phyloP scores from a whole-genome alignment of 148 eudicot species.

The Dianthus caryophyllus region DNA sequence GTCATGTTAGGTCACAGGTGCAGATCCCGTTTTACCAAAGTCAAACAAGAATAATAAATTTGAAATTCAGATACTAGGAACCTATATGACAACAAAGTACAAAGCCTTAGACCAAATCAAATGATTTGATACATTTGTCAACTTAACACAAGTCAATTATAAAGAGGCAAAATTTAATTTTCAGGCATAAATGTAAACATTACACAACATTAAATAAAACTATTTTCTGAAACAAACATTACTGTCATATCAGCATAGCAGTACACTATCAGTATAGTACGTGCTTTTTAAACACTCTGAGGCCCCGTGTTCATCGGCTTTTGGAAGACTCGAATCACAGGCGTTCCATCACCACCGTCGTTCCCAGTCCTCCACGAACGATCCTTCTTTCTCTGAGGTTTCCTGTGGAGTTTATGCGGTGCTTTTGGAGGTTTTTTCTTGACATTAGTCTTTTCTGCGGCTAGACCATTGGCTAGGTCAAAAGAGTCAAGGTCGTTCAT shows the following conservation, averaged over 20 bases:
- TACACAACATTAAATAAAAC: slow-evolving; percentile 1
- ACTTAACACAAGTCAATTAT: no score
- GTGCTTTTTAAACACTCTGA: not conserved
- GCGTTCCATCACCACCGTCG: slow-evolving; percentile 82
- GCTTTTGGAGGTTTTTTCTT: slow-evolving; percentile 45
- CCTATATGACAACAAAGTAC: no score
- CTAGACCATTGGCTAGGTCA: slow-evolving; percentile 62
- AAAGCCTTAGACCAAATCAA: no score
- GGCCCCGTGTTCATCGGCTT: slow-evolving; percentile 67
- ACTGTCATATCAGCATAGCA: not conserved
- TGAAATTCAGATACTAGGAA: no score
- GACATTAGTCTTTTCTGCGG: slow-evolving; percentile 27
- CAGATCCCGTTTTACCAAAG: no score
- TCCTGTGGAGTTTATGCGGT: slow-evolving; percentile 76
- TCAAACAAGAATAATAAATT: no score
- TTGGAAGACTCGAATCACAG: slow-evolving; percentile 63
- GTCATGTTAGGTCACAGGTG: no score
- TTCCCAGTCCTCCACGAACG: slow-evolving; percentile 78
- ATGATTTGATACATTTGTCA: no score
- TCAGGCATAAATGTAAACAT: not conserved
- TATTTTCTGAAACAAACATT: slow-evolving; percentile 12
- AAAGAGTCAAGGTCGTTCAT: slow-evolving; percentile 70
- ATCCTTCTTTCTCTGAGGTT: slow-evolving; percentile 85
- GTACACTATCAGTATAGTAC: not conserved
- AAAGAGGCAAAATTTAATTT: slow-evolving; percentile 2